These are phyloP conservation scores for Baorangia bicolor DNA, from an alignment of 768 basidiomycete species.

Conservation along the genomic window DNA sequence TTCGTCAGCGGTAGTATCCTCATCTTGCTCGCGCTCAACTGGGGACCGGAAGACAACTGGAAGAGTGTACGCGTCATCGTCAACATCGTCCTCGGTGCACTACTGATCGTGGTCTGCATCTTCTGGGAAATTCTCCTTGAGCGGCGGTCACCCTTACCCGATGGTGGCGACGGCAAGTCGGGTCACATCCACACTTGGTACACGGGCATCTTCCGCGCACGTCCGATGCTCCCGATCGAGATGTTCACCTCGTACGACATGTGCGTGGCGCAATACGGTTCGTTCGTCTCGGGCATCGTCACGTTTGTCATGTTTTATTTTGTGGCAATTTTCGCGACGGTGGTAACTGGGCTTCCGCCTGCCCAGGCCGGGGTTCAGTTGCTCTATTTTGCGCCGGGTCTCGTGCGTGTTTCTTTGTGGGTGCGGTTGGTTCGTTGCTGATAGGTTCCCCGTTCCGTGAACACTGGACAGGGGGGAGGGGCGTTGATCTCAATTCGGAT, in stretches of 20 bases:
- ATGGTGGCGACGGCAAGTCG: not conserved
- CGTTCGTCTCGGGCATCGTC: conserved; percentile 46
- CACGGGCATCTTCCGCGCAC: conserved; percentile 26
- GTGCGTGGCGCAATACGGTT: conserved; percentile 37
- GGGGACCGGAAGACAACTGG: conserved; percentile 48
- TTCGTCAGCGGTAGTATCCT: conserved; percentile 46
- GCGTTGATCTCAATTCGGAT: conserved; percentile 34
- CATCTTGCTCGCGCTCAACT: conserved; percentile 49
- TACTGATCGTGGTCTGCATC: conserved; percentile 41
- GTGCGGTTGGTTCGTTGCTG: not conserved
- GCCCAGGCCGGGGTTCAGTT: conserved; percentile 44
- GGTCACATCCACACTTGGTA: not conserved
- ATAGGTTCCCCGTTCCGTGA: not conserved
- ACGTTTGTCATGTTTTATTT: conserved; percentile 56
- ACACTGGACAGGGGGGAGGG: conserved; percentile 40
- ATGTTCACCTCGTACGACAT: conserved; percentile 45
- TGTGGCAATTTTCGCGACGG: conserved; percentile 49
- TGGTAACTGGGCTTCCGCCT: conserved; percentile 43
- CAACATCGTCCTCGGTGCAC: conserved; percentile 44
- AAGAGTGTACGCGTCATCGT: conserved; percentile 44
- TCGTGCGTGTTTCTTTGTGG: conserved; percentile 31
- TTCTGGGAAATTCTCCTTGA: conserved; percentile 45
- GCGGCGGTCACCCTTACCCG: conserved; percentile 5
- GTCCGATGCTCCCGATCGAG: conserved; percentile 47
- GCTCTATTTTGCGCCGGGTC: conserved; percentile 52